Evolutionary conservation across 1,139 yeast genomes (phyloP), one percentile per base, ranked within the genome.

Genomic region (Candida sp.): DNA sequence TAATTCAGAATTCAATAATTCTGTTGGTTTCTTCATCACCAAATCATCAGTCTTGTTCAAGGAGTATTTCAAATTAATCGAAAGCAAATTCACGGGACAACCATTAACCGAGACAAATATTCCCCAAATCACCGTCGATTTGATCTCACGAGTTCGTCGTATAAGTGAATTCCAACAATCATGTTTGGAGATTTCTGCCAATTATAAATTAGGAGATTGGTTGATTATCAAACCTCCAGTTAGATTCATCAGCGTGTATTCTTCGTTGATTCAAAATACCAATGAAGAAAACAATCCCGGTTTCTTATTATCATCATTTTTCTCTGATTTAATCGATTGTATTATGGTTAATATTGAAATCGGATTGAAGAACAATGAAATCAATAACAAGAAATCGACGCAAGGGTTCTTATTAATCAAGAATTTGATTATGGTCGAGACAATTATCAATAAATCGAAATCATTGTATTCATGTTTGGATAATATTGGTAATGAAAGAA

Each of bases 251-350:
- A 57, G 63, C 29, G 75, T 75, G 5, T 79, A 75, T 50, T 73
- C 81, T 4, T 70, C 81, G 21, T 76, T 74, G 4, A 66, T 77
- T 2, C 68, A 68, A 22, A 66, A 66, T 33, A 51, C 57, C 59
- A 42, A 52, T 52, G 68, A 68, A 41, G 75, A 72, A 27, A 53
- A 55, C 1, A 68, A 70, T 40, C 75, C 82, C 0, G 67, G 68
- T 32, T 79, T 72, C 45, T 60, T 85, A 45, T 63, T 87, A 22
- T 77, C 89, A 2, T 73, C 85, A 36, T 88, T 77, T 57, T 75
- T 82, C 47, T 77, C 88, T 43, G 97, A 89, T 59, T 74, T 86
- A 33, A 76, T 90, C 40, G 97, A 89, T 60, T 82, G 84, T 35
- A 73, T 87, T 33, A 73, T 84, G 59, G 70, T 85, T 35, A 77